Evolutionary conservation across 148 eudicot genomes (phyloP), one percentile per base, ranked within the genome.

Genomic region (Nepenthes gracilis): DNA sequence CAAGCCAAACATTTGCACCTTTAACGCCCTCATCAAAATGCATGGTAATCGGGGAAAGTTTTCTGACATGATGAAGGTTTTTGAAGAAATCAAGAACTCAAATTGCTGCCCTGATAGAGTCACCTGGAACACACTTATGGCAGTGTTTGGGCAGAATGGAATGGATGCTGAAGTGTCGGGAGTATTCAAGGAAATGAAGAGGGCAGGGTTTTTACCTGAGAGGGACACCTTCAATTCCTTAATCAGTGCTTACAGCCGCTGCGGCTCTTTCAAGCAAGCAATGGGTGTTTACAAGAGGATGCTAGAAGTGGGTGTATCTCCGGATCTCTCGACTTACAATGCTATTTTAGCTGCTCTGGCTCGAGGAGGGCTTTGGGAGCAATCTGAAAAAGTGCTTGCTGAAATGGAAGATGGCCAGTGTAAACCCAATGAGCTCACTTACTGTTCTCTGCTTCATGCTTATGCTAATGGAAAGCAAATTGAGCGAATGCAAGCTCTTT

Each of bases 171-270:
- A 92, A 67, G 82, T 92, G 10, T 77, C 83, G 0, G 79, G 77
- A 57, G 76, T 88, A 43, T 85, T 92, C 66, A 70, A 68, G 66
- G 98, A 92, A 59, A 85, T 92, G 98, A 88, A 92, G 65, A 77
- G 84, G 64, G 83, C 86, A 40, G 96, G 94, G 2, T 88, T 81
- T 76, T 75, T 84, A 60, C 86, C 94, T 43, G 90, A 88, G 76
- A 83, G 94, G 67, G 98, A 88, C 76, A 92, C 96, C 59, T 92
- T 85, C 55, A 85, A 92, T 72, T 77, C 96, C 40, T 80, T 92
- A 61, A 85, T 92, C 52, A 76, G 96, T 59, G 94, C 94, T 72
- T 88, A 92, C 63, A 84, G 98, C 61, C 74, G 90, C 60, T 88
- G 96, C 72, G 86, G 94, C 56, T 72, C 72, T 49, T 84, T 81